Conservation (phyloP, 805 yeast genomes). For the Wickerhamiella allomyrinae region DNA sequence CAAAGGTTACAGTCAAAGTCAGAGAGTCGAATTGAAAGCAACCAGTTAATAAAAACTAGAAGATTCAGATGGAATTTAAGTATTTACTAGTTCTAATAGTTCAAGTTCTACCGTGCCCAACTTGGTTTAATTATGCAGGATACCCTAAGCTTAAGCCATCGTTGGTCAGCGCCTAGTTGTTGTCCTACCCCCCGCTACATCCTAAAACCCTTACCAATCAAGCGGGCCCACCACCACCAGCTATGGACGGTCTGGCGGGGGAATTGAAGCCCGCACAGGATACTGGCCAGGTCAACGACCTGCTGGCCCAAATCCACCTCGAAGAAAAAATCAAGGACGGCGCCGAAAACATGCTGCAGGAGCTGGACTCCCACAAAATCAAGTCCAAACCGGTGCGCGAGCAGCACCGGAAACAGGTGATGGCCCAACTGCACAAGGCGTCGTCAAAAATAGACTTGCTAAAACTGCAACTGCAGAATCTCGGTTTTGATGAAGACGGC, state of each 20-base stretch:
- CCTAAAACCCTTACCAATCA: not conserved
- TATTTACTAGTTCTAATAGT: too few relatives aligned
- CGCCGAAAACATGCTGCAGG: constrained; percentile 26
- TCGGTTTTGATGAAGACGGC: constrained; percentile 26
- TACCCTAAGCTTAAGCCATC: too few relatives aligned
- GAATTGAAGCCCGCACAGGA: not conserved
- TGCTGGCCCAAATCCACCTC: constrained; percentile 23
- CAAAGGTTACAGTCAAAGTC: too few relatives aligned
- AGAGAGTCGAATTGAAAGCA: too few relatives aligned
- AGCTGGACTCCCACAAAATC: constrained; percentile 11
- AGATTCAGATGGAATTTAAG: too few relatives aligned
- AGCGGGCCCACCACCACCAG: not conserved
- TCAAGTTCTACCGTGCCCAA: too few relatives aligned
- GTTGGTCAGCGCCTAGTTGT: too few relatives aligned
- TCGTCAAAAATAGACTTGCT: constrained; percentile 10
- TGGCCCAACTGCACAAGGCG: constrained; percentile 15
- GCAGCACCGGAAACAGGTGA: constrained; percentile 8
- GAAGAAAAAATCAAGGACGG: constrained; percentile 27
- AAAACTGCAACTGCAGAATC: constrained; percentile 29
- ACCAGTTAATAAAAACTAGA: too few relatives aligned
- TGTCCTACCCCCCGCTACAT: too few relatives aligned
- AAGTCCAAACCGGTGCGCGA: not conserved
- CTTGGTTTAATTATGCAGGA: too few relatives aligned
- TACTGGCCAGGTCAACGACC: constrained; percentile 9
- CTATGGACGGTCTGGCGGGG: not conserved